Evolutionary conservation across 106 monocot genomes (phyloP).

Genomic region (Allium fistulosum): DNA sequence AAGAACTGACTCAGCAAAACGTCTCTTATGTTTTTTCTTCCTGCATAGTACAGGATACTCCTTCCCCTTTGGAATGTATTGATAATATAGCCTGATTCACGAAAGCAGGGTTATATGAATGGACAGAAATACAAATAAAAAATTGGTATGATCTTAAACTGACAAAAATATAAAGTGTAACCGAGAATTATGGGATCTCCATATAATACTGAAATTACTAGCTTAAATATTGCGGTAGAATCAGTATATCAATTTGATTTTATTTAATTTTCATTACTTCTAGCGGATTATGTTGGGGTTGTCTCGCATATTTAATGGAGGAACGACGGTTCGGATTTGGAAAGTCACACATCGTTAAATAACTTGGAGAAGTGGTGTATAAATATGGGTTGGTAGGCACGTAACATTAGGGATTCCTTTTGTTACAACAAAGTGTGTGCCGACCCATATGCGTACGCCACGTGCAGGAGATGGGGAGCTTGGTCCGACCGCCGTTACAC

Average conservation of each 20-base stretch:
- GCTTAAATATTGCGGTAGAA: background rate
- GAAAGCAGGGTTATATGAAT: slow-evolving; percentile 3
- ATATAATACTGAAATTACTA: background rate
- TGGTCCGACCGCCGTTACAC: too few relatives aligned
- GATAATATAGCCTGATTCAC: slow-evolving; percentile 79
- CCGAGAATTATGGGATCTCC: background rate
- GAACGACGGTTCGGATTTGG: too few relatives aligned
- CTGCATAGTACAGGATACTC: slow-evolving; percentile 89
- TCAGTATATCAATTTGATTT: background rate
- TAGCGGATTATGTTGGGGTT: too few relatives aligned
- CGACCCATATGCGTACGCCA: too few relatives aligned
- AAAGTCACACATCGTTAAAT: too few relatives aligned
- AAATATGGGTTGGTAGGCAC: too few relatives aligned
- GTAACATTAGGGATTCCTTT: too few relatives aligned
- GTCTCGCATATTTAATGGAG: too few relatives aligned
- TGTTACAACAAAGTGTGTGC: too few relatives aligned
- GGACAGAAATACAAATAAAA: background rate
- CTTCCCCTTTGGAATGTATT: slow-evolving; percentile 81
- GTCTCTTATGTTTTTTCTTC: slow-evolving; percentile 23
- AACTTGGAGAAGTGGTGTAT: too few relatives aligned
- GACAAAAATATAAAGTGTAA: background rate
- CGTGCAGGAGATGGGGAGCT: too few relatives aligned
- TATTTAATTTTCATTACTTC: background rate
- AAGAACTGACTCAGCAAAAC: slow-evolving; percentile 28
- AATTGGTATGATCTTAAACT: background rate